Percentiles rank a stretch among this genome's conserved stretches.
phyloP scores from a whole-genome alignment of 306 rosid species.

The Urtica urens region DNA sequence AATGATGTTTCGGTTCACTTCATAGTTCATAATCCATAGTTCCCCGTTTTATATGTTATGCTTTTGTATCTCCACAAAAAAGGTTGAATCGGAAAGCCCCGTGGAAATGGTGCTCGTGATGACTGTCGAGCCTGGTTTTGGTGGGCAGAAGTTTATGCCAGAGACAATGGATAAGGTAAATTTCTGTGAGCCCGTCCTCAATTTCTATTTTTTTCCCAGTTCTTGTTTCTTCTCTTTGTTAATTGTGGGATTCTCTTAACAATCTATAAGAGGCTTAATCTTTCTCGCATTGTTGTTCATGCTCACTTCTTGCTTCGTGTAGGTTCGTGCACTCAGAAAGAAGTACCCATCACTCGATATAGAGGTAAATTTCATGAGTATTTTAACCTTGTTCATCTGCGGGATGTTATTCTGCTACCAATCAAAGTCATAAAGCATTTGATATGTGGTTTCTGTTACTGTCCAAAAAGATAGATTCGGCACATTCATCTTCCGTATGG shows the following conservation, averaged over 20 bases:
- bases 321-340: conserved; percentile 75
- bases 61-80: conserved; percentile 17
- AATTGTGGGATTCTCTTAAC: conserved; percentile 9
- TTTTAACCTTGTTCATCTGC: neutral
- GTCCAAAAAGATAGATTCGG: no score
- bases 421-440: no score
- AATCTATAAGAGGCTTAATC: conserved; percentile 4
- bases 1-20: neutral
- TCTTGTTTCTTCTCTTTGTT: conserved; percentile 1
- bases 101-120: conserved; percentile 98
- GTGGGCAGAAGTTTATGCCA: conserved; percentile 92
- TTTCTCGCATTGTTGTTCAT: neutral
- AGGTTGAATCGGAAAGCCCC: conserved; percentile 79
- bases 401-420: no score
- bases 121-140: conserved; percentile 99
- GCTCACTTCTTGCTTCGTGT: conserved; percentile 9
- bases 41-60: no score
- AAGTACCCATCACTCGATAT: conserved; percentile 88
- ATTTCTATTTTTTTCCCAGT: conserved; percentile 5
- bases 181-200: no score
- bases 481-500: no score
- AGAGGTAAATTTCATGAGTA: conserved; percentile 40
- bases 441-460: no score
- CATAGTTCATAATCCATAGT: no score
- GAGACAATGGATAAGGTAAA: conserved; percentile 83